Evolutionary conservation across 192 early-diverging fungal genomes (phyloP), one percentile per base, ranked within the genome.

Genomic region (Funneliformis geosporum): DNA sequence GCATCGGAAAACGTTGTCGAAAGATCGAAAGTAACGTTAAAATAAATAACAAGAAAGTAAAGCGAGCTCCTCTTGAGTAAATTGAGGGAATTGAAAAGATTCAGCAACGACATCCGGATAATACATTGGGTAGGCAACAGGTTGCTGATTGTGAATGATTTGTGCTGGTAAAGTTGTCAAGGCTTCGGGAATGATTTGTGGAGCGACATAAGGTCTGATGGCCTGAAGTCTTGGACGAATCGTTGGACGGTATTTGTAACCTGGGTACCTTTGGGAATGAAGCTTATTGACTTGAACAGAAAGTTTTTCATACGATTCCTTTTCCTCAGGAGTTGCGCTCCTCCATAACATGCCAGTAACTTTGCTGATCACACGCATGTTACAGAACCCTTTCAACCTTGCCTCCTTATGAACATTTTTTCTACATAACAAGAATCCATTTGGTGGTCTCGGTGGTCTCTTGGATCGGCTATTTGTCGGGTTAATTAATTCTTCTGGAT

Each of bases 341-440:
- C 38, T 61, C 74, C 74, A 75, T 18, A 75, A 42, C 38, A 75
- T 60, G 40, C 39, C 55, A 62, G 39, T 75, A 1, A 60, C 74
- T 40, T 75, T 75, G 4, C 33, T 40, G 10, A 75, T 60, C 10
- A 75, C 59, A 11, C 74, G 4, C 74, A 75, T 75, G 40, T 75
- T 75, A 39, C 59, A 62, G 2, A 23, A 18, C n/a, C 60, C 60
- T 27, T 6, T 60, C 12, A 6, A 43, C 43, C 59, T 60, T 4
- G 60, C 55, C 62, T 75, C 74, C n/a, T 40, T 40, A 61, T 60
- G 59, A 0, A 75, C 74, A 60, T 75, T 75, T 40, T 75, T 75
- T 4, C 74, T 60, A 12, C 55, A 75, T 40, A 75, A 9, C 8
- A 75, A 27, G 23, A 75, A 75, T 10, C n/a, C 50, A 75, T 75